Base-by-base conservation (phyloP, 305 asterid species). In the Fraxinus angustifolia region DNA sequence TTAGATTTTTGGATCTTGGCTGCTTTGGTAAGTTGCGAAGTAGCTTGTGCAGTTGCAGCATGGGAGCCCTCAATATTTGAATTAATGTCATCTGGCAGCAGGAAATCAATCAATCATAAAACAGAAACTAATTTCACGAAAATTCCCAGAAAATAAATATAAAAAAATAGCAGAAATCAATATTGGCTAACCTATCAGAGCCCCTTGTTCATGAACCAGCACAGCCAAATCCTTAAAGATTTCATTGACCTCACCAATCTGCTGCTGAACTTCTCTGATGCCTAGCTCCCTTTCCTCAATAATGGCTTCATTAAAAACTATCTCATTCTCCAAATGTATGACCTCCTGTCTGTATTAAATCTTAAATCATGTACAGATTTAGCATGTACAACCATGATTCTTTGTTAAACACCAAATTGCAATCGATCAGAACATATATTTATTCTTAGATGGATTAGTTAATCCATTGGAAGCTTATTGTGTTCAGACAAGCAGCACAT, bases 221-320 rank as follows among this genome's bases (percentile, higher is more conserved):
- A 85, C 86, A 17, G 93, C 94, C 81, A 92, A 83, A 84, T 91
- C 97, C 83, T 80, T 91, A 86, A 92, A 90, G 82, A 88, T 87
- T 85, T 91, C 97, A 81, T 84, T 87, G 75, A 92, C 92, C 87
- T 92, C 93, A 8, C 89, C 90, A 33, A 92, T 91, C 62, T 90
- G 92, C 79, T 84, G 88, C 82, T 91, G 92, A 78, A 92, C 86
- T 85, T 92, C 97, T 76, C 83, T 86, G 78, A 92, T 91, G 16
- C 92, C 97, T 81, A 88, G 89, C 10, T 90, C 94, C 73, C 93
- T 87, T 85, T 92, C 97, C 80, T 88, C 97, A 23, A 91, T 91
- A 38, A 91, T 82, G 77, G 94, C 92, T 83, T 92, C 94, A 38
- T 92, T 91, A 62, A 87, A 87, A 56, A 75, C 58, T 74, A 88